These are phyloP conservation scores for Colletotrichum sp. DNA, from an alignment of 2,329 filamentous ascomycete species.

Conservation along the genomic window DNA sequence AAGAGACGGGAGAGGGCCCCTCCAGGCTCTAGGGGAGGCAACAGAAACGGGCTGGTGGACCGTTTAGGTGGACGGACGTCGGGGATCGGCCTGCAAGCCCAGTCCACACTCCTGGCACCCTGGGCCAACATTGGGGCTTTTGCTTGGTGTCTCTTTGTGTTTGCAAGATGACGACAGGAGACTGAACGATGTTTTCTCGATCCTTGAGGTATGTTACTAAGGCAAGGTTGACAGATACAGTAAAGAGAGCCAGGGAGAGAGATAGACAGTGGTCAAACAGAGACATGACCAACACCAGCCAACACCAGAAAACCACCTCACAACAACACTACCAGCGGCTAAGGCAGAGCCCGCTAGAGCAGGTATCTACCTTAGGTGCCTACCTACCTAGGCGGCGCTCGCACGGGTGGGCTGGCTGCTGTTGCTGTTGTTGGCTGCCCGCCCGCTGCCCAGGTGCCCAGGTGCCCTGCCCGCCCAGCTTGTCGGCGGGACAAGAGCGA, in stretches of 20 bases:
- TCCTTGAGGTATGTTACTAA: not conserved
- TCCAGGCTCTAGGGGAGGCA: not conserved
- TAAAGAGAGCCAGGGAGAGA: not conserved
- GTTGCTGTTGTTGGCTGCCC: too few species aligned
- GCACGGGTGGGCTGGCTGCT: not conserved
- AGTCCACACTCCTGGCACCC: not conserved
- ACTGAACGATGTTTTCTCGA: not conserved
- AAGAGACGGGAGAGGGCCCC: not conserved
- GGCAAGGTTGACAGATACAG: not conserved
- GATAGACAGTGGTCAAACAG: not conserved
- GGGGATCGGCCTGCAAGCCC: not conserved
- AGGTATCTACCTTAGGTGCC: not conserved
- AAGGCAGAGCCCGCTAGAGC: not conserved
- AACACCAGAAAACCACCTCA: not conserved
- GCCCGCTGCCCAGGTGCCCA: not conserved
- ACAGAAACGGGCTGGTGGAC: constrained; percentile 3
- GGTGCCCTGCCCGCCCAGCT: not conserved
- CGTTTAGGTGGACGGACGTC: constrained; percentile 1
- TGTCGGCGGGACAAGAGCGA: not conserved
- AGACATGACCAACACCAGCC: not conserved
- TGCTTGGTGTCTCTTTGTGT: not conserved
- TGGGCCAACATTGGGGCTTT: not conserved
- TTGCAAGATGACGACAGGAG: not conserved
- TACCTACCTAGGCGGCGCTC: not conserved
- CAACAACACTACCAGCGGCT: not conserved